Evolutionary conservation across 306 rosid species (phyloP), one percentile per base, ranked within the genome.

Genomic region (Sphenostylis stenocarpa): DNA sequence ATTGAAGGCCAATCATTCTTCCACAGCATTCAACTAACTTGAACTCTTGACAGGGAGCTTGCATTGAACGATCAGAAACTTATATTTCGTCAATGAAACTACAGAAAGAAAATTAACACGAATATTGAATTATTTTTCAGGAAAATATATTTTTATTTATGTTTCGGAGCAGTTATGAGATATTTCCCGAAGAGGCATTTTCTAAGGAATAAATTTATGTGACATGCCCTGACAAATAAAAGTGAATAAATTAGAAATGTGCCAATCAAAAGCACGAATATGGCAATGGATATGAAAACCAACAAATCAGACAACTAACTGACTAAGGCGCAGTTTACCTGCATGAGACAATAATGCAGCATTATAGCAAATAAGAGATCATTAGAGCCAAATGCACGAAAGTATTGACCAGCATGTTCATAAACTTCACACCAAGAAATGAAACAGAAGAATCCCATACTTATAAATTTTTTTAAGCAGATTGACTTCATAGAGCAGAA

Each of bases 61-160:
- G 8, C 55, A 52, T 51, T 45, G 66, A 41, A 39, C 41, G 5
- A 28, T 28, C 36, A 53, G 38, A 31, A 74, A 67, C 72, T 75
- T 44, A 8, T 53, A 44, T 56, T 49, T 62, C 48, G 10, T 75
- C 75, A 13, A 76, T 4, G 73, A 63, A 84, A 64, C 79, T 75
- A 66, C 43, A 61, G 67, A 21, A 16, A 34, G 71, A 56, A 45
- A 38, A 29, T 66, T 19, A 44, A 47, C 33, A 47, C 11, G 14
- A n/a, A 3, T 57, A 24, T 51, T 67, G 28, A 36, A 63, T 75
- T 67, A 57, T 79, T 56, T 61, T 14, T 20, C 11, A 2, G 19
- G 34, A 31, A 28, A 29, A 41, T 23, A 51, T 29, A 28, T 14
- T 38, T n/a, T 41, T 55, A 63, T 9, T 48, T 28, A 72, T 20